Conservation (phyloP, 169 alveolate species). For the Plasmodium chabaudi region DNA sequence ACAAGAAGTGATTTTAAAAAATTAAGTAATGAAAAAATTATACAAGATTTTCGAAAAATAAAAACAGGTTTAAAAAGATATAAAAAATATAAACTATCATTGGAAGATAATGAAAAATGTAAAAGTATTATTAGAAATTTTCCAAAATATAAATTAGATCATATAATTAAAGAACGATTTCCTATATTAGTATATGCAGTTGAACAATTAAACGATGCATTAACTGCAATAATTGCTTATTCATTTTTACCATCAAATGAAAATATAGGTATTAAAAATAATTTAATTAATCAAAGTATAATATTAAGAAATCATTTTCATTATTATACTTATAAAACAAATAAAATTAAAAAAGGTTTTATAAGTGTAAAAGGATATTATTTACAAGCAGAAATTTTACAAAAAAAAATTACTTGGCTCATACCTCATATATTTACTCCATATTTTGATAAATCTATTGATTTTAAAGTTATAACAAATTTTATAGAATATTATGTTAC, state of each 20-base stretch:
- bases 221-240: slow-evolving; percentile 93
- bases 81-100: slow-evolving; percentile 93
- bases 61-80: slow-evolving; percentile 90
- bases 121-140: slow-evolving; percentile 87
- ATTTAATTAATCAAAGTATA: slow-evolving; percentile 6
- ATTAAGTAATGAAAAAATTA: slow-evolving; percentile 94
- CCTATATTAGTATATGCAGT: slow-evolving; percentile 97
- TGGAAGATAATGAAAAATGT: slow-evolving; percentile 90
- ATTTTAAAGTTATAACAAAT: slow-evolving; percentile 90
- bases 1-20: slow-evolving; percentile 92
- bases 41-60: slow-evolving; percentile 90
- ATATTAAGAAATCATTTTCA: slow-evolving; percentile 38
- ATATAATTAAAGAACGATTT: slow-evolving; percentile 96
- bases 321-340: slow-evolving; percentile 27
- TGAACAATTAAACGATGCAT: slow-evolving; percentile 98
- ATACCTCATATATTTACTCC: slow-evolving; percentile 97
- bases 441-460: slow-evolving; percentile 31
- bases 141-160: slow-evolving; percentile 95
- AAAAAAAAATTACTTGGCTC: slow-evolving; percentile 96
- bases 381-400: slow-evolving; percentile 95
- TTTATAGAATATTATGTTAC: slow-evolving; percentile 95
- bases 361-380: slow-evolving; percentile 98
- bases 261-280: slow-evolving; percentile 10
- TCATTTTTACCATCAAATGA: slow-evolving; percentile 22
- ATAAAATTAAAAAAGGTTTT: slow-evolving; percentile 89